Conservation (phyloP, 805 yeast genomes). For the Debaryomyces castellii region DNA sequence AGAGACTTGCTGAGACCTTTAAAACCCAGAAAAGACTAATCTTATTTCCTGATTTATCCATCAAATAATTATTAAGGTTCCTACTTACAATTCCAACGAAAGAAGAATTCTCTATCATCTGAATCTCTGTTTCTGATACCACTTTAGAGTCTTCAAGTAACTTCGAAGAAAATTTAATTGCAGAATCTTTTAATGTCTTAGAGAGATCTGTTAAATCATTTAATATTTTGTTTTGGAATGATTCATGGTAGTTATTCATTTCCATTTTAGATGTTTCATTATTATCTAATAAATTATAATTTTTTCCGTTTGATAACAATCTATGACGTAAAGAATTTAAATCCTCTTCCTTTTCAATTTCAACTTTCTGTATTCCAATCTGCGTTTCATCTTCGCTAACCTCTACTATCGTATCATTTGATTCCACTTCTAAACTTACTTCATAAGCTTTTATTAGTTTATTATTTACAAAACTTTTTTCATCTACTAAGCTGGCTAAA, state of each 20-base stretch:
- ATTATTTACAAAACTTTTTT: constrained; percentile 17
- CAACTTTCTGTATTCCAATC: not conserved
- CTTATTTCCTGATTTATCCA: constrained; percentile 40
- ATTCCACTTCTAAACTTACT: not conserved
- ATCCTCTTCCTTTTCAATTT: constrained; percentile 15
- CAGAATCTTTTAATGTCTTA: constrained; percentile 46
- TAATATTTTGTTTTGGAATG: constrained; percentile 48
- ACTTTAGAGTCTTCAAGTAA: constrained; percentile 33
- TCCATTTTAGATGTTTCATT: constrained; percentile 1
- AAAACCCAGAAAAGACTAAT: constrained; percentile 38
- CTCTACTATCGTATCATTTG: not conserved
- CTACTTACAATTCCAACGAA: constrained; percentile 32
- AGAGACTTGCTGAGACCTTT: constrained; percentile 26
- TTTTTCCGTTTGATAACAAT: constrained; percentile 21
- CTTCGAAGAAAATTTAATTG: constrained; percentile 39
- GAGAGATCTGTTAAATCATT: constrained; percentile 51
- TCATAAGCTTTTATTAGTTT: constrained; percentile 11
- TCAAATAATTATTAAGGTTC: constrained; percentile 36
- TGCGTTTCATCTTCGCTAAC: not conserved
- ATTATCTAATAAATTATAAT: constrained; percentile 6
- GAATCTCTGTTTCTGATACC: constrained; percentile 35
- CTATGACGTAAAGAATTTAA: constrained; percentile 22
- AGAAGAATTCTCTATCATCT: constrained; percentile 28
- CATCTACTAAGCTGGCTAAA: constrained; percentile 19
- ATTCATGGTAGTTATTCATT: constrained; percentile 39